Evolutionary conservation across 306 rosid genomes (phyloP), one percentile per base, ranked within the genome.

Genomic region (Cicer judaicum): DNA sequence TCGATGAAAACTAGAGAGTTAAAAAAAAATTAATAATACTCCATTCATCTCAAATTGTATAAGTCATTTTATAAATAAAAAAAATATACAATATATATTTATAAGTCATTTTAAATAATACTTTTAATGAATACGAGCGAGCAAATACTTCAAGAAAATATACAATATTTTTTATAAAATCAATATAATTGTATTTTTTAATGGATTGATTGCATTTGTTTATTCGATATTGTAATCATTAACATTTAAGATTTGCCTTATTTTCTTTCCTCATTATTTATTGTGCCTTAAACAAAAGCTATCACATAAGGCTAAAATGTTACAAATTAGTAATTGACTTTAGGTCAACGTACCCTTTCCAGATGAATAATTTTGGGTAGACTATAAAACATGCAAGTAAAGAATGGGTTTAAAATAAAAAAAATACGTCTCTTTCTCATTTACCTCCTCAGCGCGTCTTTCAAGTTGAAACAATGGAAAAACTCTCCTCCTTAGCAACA

Each of bases 381-480:
- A 64, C 69, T 9, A 5, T 18, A 2, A 21, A 9, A 5, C 29
- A 13, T 50, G 62, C 36, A 41, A 64, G 75, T 70, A 18, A 54
- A 70, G 75, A 54, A 9, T 47, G 49, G 39, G 9, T 64, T 16
- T 12, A 11, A 12, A 13, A 29, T 12, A 11, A 64, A 64, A 40
- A 34, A n/a, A 14, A 5, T 12, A 8, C 18, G 5, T 53, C 10
- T 15, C 60, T 47, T 73, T 73, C 59, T 24, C 57, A 59, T 59
- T 43, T 43, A 15, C 63, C 44, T 41, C 75, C 75, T 54, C 8
- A 7, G 15, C 52, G 64, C 75, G 64, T 70, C 50, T 53, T 70
- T 70, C 40, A 70, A 40, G 43, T 70, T 70, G 75, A 68, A 68
- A 34, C 42, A 21, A 56, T 29, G 36, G 36, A 29, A 29, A 29